Base-by-base conservation (phyloP, 2,329 filamentous ascomycete genomes). In the Gremmenia infestans region DNA sequence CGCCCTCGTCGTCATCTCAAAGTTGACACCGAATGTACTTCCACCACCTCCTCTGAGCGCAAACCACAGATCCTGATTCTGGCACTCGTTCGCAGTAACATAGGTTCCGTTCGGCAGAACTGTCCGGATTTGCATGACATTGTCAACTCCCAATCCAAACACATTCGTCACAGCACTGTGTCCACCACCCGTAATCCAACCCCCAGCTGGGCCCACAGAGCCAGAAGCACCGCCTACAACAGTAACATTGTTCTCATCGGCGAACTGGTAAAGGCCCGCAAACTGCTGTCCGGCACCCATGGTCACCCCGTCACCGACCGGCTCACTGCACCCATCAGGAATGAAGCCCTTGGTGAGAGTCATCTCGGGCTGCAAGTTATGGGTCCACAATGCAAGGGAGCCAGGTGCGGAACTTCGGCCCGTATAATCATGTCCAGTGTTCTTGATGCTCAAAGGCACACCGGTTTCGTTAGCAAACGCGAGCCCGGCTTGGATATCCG, bases 51-150 rank as follows among this genome's bases (percentile, higher is more conserved):
- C 82, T 52, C 78, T 71, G 55, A 85, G 72, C 0, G 83, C 83
- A 83, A 82, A 87, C 66, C 83, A 86, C 0, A 87, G 69, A 51
- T 86, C 82, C 0, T 71, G 54, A 51, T 85, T 74, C 39, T 78
- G 71, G 7, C 76, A 73, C 36, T 78, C 77, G 47, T 79, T 82
- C 1, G 78, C 76, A 0, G 71, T 74, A 1, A 83, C 49, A 7
- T 79, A 70, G 11, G 75, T 65, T 0, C 82, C 81, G 4, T 63
- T 61, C 0, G 77, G 77, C 0, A 77, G 78, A 1, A 86, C 76
- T 0, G 84, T 70, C 19, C 82, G 75, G 68, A 80, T 76, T 61
- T 83, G 74, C 3, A 87, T 67, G 2, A 82, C 78, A 40, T 86
- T 78, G 60, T 87, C 85, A 0, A 78, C 81, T 2, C 72, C 83